Percentiles rank a stretch among this genome's conserved stretches.
These are phyloP conservation scores for Penicillium rolfsii DNA, from an alignment of 2,329 filamentous ascomycete genomes.

Conservation along the genomic window DNA sequence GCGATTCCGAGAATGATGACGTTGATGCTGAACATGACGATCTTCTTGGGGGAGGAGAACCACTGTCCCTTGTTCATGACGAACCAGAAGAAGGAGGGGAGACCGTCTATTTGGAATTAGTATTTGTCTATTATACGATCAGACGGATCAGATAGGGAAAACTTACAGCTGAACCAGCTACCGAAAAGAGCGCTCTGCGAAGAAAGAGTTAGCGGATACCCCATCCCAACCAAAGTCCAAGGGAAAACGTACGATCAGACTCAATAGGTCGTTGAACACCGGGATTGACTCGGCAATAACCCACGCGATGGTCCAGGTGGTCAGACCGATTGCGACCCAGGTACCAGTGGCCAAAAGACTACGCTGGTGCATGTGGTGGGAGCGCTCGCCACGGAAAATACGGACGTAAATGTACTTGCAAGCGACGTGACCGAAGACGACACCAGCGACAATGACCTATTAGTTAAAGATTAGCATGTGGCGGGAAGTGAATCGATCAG, in stretches of 20 bases:
- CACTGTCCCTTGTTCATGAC: conserved; percentile 51
- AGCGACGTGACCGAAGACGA: conserved; percentile 68
- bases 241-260: conserved; percentile 53
- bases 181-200: conserved; percentile 58
- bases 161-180: conserved; percentile 65
- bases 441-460: conserved; percentile 58
- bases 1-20: conserved; percentile 43
- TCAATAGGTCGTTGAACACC: conserved; percentile 66
- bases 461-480: conserved; percentile 41
- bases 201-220: conserved; percentile 15
- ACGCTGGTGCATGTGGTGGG: conserved; percentile 55
- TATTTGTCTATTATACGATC: neutral
- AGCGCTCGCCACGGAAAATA: conserved; percentile 57
- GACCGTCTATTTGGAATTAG: conserved; percentile 23
- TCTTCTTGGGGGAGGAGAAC: conserved; percentile 48
- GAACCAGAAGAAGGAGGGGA: conserved; percentile 51
- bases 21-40: conserved; percentile 50
- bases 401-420: conserved; percentile 67
- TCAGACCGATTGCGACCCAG: conserved; percentile 61
- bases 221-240: no score
- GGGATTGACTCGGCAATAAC: conserved; percentile 70
- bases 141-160: neutral
- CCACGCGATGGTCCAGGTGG: conserved; percentile 63
- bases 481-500: no score
- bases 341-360: conserved; percentile 54